Conservation (phyloP, 306 rosid genomes). For the Trifolium repens region DNA sequence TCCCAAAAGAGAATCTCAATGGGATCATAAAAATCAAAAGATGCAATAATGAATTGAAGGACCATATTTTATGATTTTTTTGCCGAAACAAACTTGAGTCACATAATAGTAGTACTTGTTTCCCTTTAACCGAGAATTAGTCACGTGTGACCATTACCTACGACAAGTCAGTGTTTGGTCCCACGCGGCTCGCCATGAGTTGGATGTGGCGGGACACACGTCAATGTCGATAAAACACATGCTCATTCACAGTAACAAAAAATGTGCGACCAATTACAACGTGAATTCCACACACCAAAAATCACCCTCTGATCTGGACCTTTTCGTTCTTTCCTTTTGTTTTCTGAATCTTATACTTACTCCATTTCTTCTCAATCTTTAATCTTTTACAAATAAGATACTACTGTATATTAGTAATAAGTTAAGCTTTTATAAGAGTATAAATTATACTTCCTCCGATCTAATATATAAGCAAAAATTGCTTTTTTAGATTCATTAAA, state of each 20-base stretch:
- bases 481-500: too few relatives aligned
- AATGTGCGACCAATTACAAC: not conserved
- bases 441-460: too few relatives aligned
- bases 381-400: too few relatives aligned
- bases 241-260: not conserved
- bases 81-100: not conserved
- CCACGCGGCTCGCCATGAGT: conserved; percentile 44
- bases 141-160: conserved; percentile 25
- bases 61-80: not conserved
- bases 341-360: not conserved
- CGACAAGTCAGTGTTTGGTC: not conserved
- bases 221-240: conserved; percentile 35
- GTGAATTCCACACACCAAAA: conserved; percentile 18
- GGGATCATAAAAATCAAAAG: not conserved
- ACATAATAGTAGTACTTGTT: not conserved
- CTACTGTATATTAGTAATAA: too few relatives aligned
- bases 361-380: too few relatives aligned
- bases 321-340: not conserved
- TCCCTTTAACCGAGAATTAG: not conserved
- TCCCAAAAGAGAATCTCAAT: not conserved
- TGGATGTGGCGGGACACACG: conserved; percentile 43
- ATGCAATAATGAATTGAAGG: not conserved
- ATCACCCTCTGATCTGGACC: not conserved
- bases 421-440: too few relatives aligned
- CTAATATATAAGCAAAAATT: too few relatives aligned